Evolutionary conservation across 192 early-diverging fungal genomes (phyloP), one percentile per base, ranked within the genome.

Genomic region (Umbelopsis vinacea): DNA sequence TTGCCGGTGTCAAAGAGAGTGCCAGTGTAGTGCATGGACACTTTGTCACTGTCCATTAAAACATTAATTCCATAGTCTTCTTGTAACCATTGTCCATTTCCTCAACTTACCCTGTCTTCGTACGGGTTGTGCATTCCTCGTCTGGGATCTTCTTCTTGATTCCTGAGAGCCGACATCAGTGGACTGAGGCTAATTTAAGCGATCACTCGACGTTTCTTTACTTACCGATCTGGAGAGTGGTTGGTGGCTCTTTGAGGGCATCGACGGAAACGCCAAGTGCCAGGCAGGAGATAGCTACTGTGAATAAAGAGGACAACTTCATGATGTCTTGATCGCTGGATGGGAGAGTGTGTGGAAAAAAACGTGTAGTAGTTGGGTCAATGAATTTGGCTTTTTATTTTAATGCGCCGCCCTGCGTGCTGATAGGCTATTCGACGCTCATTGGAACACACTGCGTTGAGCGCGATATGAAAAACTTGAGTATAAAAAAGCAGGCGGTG

Each of bases 21-120:
- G 52, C 92, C 92, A 33, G 89, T 91, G 79, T 94, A 94, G 70
- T 94, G 90, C 90, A 94, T 92, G 1, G 89, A 84, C 23, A 93
- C 52, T 24, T 67, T 79, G 74, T 92, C 90, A 76, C 89, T 90
- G 38, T 21, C 45, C 21, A 69, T 4, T 23, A 9, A 6, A 17
- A 26, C 29, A 43, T 43, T 43, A 43, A 6, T 40, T 6, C 40
- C 11, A 11, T 1, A 43, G 11, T 43, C 11, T 15, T 12, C 22
- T 4, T 70, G n/a, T 6, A 76, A n/a, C 24, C 19, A 67, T 1
- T 35, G 23, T 66, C 48, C 37, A 17, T n/a, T 50, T 8, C 67
- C 23, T 11, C 1, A 45, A 75, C 72, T 71, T 80, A 81, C 79
- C 88, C 88, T 43, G 74, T 75, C 6, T 67, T 43, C 14, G 81